Base-by-base conservation (phyloP, 2,329 filamentous ascomycete genomes). In the Massarina eburnea region DNA sequence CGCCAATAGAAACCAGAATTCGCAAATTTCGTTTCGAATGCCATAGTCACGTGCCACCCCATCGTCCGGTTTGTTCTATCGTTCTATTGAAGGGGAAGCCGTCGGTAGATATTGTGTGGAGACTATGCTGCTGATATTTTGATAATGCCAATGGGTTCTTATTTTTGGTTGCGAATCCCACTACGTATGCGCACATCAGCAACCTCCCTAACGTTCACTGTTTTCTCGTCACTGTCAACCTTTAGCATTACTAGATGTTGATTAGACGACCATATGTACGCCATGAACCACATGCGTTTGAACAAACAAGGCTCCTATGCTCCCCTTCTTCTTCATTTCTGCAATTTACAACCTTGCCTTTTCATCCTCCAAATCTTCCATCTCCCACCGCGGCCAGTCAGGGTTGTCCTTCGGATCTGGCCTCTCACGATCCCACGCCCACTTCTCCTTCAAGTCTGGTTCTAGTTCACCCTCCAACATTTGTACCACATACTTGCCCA, bases 361-460 rank as follows among this genome's bases (percentile, higher is more conserved):
- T 52, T 52, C 52, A 22, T 73, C 68, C 43, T 74, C 45, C 42
- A 84, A 58, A 54, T 83, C 78, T 41, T 68, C 76, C 74, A 84
- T 76, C 73, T 85, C 81, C 3, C 72, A 71, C 38, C 77, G 73
- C 7, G 82, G 82, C 64, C 74, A 85, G 58, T 81, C 80, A 7
- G 76, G 72, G 55, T 81, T 82, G 9, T 73, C 57, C 2, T 55
- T 56, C 5, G 60, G 59, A 21, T 82, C 78, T 2, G 82, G 80
- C 18, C 80, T 68, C 58, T 81, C 77, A 10, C 82, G 75, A 61
- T 86, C 81, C 55, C 80, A 78, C 24, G 74, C 75, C 76, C 83
- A 89, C 77, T 87, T 89, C 43, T 77, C 75, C 33, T 71, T 72
- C 52, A 89, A 76, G 41, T 79, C 41, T 52, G 59, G 34, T 36